Conservation (phyloP, 2,329 filamentous ascomycete species). For the Beauveria asiatica region DNA sequence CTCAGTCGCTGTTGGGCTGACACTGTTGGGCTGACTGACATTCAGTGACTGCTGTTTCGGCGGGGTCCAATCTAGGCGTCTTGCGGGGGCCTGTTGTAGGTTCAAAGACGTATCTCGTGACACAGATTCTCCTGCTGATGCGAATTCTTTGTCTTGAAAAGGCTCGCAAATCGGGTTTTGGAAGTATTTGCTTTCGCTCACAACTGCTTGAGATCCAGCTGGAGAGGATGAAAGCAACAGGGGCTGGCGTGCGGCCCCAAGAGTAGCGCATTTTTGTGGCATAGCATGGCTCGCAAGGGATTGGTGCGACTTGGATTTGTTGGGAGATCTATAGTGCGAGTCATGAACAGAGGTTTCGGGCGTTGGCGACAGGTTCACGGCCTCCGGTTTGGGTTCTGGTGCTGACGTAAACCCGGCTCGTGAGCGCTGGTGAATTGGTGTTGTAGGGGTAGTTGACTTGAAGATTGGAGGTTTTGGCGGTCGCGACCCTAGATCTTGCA, state of each 20-base stretch:
- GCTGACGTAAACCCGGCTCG: background rate
- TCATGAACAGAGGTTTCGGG: background rate
- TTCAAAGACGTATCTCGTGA: slow-evolving; percentile 23
- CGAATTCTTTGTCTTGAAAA: background rate
- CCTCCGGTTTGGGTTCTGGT: background rate
- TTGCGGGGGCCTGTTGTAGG: slow-evolving; percentile 41
- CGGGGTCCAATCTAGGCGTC: slow-evolving; percentile 62
- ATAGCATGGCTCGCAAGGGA: background rate
- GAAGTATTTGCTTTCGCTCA: background rate
- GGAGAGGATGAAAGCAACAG: background rate
- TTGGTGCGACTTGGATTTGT: background rate
- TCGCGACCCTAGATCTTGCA: slow-evolving; percentile 39
- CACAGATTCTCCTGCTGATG: background rate
- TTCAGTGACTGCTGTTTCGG: slow-evolving; percentile 33
- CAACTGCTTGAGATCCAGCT: background rate
- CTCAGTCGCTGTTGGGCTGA: slow-evolving; percentile 11
- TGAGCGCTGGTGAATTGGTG: background rate
- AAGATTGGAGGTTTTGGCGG: background rate
- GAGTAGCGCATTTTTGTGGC: background rate
- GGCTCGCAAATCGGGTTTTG: background rate
- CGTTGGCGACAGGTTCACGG: background rate
- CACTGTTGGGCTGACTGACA: slow-evolving; percentile 23
- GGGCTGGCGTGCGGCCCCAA: background rate
- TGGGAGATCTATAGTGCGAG: background rate
- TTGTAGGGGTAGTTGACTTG: slow-evolving; percentile 1